Percentiles rank a stretch among this genome's conserved stretches.
These are phyloP conservation scores for Monilinia vaccinii-corymbosi DNA, from an alignment of 2,329 filamentous ascomycete genomes.

Conservation along the genomic window DNA sequence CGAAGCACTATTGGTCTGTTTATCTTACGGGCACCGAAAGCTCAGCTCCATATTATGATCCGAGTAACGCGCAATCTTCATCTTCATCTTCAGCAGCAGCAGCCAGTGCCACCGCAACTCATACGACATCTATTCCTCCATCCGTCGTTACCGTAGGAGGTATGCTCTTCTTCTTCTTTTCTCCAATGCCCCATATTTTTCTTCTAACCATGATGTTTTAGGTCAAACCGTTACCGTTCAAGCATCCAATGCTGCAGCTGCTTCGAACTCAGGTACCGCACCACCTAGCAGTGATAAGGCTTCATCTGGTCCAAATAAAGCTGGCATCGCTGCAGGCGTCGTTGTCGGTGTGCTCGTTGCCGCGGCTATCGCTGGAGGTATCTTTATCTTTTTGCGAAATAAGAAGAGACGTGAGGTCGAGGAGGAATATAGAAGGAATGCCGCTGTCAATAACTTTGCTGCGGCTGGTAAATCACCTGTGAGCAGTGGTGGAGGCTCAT, in stretches of 20 bases:
- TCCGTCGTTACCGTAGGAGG: slow-evolving; percentile 25
- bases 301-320: slow-evolving; percentile 37
- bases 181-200: neutral
- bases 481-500: slow-evolving; percentile 49
- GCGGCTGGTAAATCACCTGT: slow-evolving; percentile 52
- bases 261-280: slow-evolving; percentile 6
- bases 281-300: neutral
- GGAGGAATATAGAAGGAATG: slow-evolving; percentile 75
- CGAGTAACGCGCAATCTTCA: no score
- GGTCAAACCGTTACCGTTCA: slow-evolving; percentile 27
- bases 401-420: slow-evolving; percentile 70
- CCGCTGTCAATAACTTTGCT: slow-evolving; percentile 69
- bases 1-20: slow-evolving; percentile 18
- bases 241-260: slow-evolving; percentile 13
- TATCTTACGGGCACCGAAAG: slow-evolving; percentile 23
- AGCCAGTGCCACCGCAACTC: slow-evolving; percentile 4
- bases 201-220: neutral
- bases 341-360: slow-evolving; percentile 73
- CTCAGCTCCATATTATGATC: slow-evolving; percentile 12
- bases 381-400: slow-evolving; percentile 66
- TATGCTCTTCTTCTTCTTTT: neutral
- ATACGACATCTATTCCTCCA: slow-evolving; percentile 18
- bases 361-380: slow-evolving; percentile 55
- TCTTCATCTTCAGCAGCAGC: slow-evolving; percentile 11
- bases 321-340: slow-evolving; percentile 77